A percentile compares a stretch with the other conserved stretches of the same genome.
Evolutionary conservation across 371 early-diverging fungal genomes (phyloP).

Genomic region (Furculomyces boomerangus): DNA sequence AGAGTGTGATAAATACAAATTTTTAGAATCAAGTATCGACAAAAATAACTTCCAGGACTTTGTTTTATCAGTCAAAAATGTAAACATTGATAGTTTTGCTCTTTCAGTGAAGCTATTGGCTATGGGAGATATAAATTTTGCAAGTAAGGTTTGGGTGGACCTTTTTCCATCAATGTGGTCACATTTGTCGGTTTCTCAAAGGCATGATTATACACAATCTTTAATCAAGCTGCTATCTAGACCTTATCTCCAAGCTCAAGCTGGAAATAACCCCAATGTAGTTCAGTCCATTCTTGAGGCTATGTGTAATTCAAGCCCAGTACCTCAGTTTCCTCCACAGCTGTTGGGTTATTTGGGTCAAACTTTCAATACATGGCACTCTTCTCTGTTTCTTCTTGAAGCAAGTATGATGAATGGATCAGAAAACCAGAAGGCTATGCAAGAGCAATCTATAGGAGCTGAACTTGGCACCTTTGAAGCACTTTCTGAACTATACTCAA

Average conservation of each 20-base stretch:
- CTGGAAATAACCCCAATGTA: constrained; percentile 70
- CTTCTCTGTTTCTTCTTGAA: constrained; percentile 28
- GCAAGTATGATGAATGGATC: constrained; percentile 9
- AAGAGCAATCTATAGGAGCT: constrained; percentile 75
- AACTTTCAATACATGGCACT: constrained; percentile 82
- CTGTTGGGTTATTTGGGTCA: constrained; percentile 81
- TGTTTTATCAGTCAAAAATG: background rate
- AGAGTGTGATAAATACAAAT: background rate
- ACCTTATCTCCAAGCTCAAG: constrained; percentile 75
- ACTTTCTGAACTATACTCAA: constrained; percentile 58
- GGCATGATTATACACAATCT: constrained; percentile 64
- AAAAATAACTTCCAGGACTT: background rate
- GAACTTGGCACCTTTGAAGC: constrained; percentile 64
- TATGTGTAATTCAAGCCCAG: constrained; percentile 48
- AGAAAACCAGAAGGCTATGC: constrained; percentile 35
- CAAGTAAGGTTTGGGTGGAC: constrained; percentile 65
- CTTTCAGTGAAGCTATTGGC: constrained; percentile 44
- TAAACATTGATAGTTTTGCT: constrained; percentile 30
- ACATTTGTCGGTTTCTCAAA: constrained; percentile 43
- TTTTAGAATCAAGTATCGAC: background rate
- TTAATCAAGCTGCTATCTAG: constrained; percentile 69
- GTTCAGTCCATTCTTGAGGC: constrained; percentile 79
- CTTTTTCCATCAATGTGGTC: constrained; percentile 78
- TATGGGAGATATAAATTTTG: constrained; percentile 44
- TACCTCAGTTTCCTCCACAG: constrained; percentile 74